These are phyloP conservation scores for Akanthomyces uredinophilus DNA, from an alignment of 2,329 filamentous ascomycete genomes.

Conservation along the genomic window DNA sequence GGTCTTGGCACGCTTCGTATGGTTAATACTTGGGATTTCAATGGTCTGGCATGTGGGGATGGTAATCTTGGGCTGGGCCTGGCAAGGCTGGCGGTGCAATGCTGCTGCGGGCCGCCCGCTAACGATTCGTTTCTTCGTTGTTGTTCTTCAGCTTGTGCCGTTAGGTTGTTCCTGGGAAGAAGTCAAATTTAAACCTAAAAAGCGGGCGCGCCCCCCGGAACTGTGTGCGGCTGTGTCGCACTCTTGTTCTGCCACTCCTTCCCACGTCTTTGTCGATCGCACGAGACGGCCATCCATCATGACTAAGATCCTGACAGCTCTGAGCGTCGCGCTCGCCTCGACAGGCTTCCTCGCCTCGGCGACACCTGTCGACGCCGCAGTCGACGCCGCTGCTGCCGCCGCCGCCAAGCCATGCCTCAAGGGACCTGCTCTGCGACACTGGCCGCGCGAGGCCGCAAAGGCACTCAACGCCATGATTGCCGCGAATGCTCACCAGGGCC, in stretches of 20 bases:
- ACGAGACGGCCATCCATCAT: not conserved
- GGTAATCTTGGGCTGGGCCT: constrained; percentile 1
- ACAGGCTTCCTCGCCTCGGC: constrained; percentile 3
- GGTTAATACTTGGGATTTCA: constrained; percentile 1
- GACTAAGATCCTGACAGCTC: constrained; percentile 8
- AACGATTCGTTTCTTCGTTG: not conserved
- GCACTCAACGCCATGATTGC: constrained; percentile 34
- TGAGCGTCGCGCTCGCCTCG: constrained; percentile 11
- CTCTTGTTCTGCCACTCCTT: not conserved
- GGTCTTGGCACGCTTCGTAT: not conserved
- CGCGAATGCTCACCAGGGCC: constrained; percentile 32
- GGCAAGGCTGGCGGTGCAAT: constrained; percentile 3
- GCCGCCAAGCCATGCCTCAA: constrained; percentile 13
- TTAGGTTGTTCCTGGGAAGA: not conserved
- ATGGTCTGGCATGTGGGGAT: constrained; percentile 9
- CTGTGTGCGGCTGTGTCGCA: not conserved
- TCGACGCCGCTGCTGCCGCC: not conserved
- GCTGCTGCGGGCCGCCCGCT: not conserved
- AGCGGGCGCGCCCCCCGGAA: not conserved
- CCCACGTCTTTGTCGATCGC: not conserved
- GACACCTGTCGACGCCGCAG: not conserved
- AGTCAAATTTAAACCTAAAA: constrained; percentile 2
- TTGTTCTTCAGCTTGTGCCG: not conserved
- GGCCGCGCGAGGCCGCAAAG: constrained; percentile 31
- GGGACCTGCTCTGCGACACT: constrained; percentile 26